Evolutionary conservation across 441 rosid species (phyloP).

Genomic region (Euphorbia celastroides): DNA sequence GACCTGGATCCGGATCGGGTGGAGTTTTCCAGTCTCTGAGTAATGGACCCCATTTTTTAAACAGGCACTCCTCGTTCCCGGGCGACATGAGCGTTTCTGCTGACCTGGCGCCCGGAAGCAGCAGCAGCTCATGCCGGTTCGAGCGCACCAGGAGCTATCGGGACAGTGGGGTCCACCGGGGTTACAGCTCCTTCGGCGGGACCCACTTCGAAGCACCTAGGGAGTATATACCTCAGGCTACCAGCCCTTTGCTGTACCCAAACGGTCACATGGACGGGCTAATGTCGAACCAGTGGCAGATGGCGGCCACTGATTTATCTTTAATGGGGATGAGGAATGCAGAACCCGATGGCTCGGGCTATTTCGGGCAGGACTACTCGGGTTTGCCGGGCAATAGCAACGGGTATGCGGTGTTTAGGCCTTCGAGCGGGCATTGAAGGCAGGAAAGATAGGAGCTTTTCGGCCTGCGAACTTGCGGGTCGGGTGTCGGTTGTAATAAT

Average conservation of each 20-base stretch:
- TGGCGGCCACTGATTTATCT: slow-evolving; percentile 55
- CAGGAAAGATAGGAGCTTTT: slow-evolving; percentile 19
- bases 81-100: slow-evolving; percentile 42
- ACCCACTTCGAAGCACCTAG: slow-evolving; percentile 41
- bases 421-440: slow-evolving; percentile 70
- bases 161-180: slow-evolving; percentile 42
- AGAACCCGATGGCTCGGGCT: slow-evolving; percentile 46
- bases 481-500: slow-evolving; percentile 21
- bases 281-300: slow-evolving; percentile 56
- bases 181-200: slow-evolving; percentile 37
- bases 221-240: slow-evolving; percentile 48
- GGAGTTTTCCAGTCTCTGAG: slow-evolving; percentile 29
- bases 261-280: slow-evolving; percentile 60
- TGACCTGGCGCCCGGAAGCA: slow-evolving; percentile 36
- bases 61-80: slow-evolving; percentile 51
- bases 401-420: slow-evolving; percentile 59
- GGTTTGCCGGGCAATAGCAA: slow-evolving; percentile 49
- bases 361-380: slow-evolving; percentile 36
- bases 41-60: slow-evolving; percentile 38
- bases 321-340: slow-evolving; percentile 46
- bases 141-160: slow-evolving; percentile 59
- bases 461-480: slow-evolving; percentile 12
- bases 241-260: slow-evolving; percentile 38
- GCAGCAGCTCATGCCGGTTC: slow-evolving; percentile 49
- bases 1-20: slow-evolving; percentile 29